phyloP scores from a whole-genome alignment of 192 early-diverging fungal species.

The Dissophora ornata region DNA sequence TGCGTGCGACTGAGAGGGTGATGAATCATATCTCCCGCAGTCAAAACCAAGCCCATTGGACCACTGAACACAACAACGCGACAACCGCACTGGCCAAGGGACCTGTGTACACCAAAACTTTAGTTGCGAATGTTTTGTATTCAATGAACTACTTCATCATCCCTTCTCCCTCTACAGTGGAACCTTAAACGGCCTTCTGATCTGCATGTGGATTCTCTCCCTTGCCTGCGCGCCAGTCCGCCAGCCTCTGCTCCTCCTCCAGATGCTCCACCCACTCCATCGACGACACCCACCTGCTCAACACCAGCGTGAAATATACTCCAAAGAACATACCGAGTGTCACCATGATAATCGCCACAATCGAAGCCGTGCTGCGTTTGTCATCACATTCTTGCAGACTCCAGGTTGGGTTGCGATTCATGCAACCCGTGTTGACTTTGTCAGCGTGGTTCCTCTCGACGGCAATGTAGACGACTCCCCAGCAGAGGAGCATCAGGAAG shows the following conservation, averaged over 20 bases:
- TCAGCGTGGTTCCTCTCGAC: slow-evolving; percentile 14
- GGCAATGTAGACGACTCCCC: slow-evolving; percentile 46
- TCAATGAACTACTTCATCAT: no score
- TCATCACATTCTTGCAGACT: slow-evolving; percentile 11
- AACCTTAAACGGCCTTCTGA: background rate
- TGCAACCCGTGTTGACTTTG: slow-evolving; percentile 30
- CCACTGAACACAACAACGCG: no score
- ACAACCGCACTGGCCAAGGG: no score
- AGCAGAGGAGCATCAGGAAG: slow-evolving; percentile 45
- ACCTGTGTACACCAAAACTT: no score
- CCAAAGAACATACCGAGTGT: slow-evolving; percentile 22
- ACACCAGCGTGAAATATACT: slow-evolving; percentile 23
- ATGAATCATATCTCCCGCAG: no score
- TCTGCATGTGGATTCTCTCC: slow-evolving; percentile 40
- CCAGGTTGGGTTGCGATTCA: slow-evolving; percentile 16
- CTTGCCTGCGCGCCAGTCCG: slow-evolving; percentile 25
- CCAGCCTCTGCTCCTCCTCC: slow-evolving; percentile 29
- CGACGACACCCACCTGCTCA: slow-evolving; percentile 17
- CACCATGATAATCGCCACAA: slow-evolving; percentile 22
- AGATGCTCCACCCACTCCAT: slow-evolving; percentile 44
- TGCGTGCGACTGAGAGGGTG: no score
- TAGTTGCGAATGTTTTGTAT: no score
- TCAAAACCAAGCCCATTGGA: no score
- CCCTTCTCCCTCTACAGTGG: background rate
- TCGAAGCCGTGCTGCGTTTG: slow-evolving; percentile 8